phyloP scores from a whole-genome alignment of 495 filamentous ascomycete species.

The Pseudoneurospora amorphoporcata region DNA sequence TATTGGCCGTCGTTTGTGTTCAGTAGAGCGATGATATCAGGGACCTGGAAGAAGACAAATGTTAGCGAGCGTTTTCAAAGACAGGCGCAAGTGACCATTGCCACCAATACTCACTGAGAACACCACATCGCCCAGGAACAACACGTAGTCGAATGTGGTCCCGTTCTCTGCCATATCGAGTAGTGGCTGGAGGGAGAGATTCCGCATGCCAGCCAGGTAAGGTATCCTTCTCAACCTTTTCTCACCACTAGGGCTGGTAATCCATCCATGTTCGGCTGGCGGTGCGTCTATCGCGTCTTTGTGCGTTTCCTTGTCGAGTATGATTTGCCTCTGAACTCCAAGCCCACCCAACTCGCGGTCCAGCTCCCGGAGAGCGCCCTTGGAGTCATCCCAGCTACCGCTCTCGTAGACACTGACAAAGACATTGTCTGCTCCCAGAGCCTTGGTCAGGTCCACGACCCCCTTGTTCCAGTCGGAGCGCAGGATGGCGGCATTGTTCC shows the following conservation, averaged over 20 bases:
- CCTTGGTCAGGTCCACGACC: slow-evolving; percentile 43
- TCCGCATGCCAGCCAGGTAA: slow-evolving; percentile 54
- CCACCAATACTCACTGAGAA: slow-evolving; percentile 45
- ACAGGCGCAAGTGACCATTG: neutral
- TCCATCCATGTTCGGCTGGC: slow-evolving; percentile 44
- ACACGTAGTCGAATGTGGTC: slow-evolving; percentile 53
- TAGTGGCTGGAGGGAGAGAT: slow-evolving; percentile 42
- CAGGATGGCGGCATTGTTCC: slow-evolving; percentile 59
- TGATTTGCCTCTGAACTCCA: slow-evolving; percentile 44
- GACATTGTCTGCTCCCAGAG: slow-evolving; percentile 55
- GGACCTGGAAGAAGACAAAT: slow-evolving; percentile 6
- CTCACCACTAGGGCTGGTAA: slow-evolving; percentile 37
- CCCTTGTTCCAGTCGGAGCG: slow-evolving; percentile 51
- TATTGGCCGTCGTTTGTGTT: slow-evolving; percentile 62
- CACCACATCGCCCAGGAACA: slow-evolving; percentile 70
- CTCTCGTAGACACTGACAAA: slow-evolving; percentile 62
- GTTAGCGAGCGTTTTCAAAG: neutral
- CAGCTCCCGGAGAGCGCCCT: slow-evolving; percentile 51
- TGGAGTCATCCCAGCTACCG: slow-evolving; percentile 62
- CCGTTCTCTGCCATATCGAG: slow-evolving; percentile 37
- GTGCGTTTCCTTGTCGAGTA: slow-evolving; percentile 45
- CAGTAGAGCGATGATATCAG: slow-evolving; percentile 59
- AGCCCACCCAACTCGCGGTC: slow-evolving; percentile 42
- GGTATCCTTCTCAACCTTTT: slow-evolving; percentile 55
- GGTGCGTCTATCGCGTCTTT: slow-evolving; percentile 42